Evolutionary conservation across 2,329 filamentous ascomycete species (phyloP).

Genomic region (Talaromyces sp.): DNA sequence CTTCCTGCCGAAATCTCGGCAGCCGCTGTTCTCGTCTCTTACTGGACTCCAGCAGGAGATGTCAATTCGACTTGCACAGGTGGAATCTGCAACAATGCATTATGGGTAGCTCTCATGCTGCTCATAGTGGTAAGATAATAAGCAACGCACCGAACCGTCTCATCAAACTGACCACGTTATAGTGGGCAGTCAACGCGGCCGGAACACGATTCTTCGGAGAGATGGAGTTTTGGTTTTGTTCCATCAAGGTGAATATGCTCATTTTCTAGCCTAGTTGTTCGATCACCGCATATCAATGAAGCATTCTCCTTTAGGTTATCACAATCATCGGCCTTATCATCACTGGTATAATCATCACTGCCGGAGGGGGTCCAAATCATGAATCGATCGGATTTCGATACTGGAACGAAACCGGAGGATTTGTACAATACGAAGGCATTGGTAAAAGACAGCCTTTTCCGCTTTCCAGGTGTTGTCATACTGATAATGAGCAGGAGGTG

Average conservation of each 20-base stretch:
- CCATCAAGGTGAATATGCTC: constrained; percentile 36
- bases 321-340: constrained; percentile 51
- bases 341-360: constrained; percentile 53
- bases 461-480: not conserved
- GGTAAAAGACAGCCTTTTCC: not conserved
- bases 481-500: constrained; percentile 16
- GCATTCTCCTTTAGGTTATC: constrained; percentile 33
- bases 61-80: constrained; percentile 25
- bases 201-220: constrained; percentile 52
- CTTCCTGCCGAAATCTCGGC: constrained; percentile 57
- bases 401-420: constrained; percentile 48
- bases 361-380: constrained; percentile 48
- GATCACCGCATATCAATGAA: not conserved
- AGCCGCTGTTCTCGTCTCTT: constrained; percentile 60
- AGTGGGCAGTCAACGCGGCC: constrained; percentile 40
- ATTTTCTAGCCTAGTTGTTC: not conserved
- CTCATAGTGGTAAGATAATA: constrained; percentile 47
- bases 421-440: constrained; percentile 46
- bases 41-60: constrained; percentile 51
- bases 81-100: constrained; percentile 28
- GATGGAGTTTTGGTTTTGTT: constrained; percentile 53
- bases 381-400: constrained; percentile 52
- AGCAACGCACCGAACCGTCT: not conserved
- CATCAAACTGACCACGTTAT: not conserved
- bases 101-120: constrained; percentile 56